Percentiles rank a stretch among this genome's conserved stretches.
Conservation (phyloP, 2,329 filamentous ascomycete species). For the Phaeophleospora eucalypticola region DNA sequence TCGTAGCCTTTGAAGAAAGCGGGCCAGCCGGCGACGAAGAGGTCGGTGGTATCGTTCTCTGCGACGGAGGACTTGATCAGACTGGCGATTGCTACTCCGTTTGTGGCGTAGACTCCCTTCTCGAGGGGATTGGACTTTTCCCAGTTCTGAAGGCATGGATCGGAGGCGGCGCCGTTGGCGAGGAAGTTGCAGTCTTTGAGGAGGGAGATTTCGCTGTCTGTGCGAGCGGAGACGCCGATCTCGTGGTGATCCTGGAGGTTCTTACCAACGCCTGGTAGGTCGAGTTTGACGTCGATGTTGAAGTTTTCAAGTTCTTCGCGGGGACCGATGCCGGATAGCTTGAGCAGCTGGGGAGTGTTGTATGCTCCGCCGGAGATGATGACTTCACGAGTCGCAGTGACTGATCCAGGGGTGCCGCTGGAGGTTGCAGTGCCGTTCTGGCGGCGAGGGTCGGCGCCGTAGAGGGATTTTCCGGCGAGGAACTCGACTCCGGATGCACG, state of each 20-base stretch:
- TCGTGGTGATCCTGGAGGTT: slow-evolving; percentile 61
- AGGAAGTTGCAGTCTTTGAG: slow-evolving; percentile 35
- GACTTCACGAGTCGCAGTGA: slow-evolving; percentile 29
- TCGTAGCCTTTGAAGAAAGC: slow-evolving; percentile 53
- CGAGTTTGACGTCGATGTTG: slow-evolving; percentile 53
- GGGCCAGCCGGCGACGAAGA: slow-evolving; percentile 52
- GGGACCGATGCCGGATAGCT: slow-evolving; percentile 61
- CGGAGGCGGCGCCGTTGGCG: slow-evolving; percentile 16
- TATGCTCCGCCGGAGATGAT: slow-evolving; percentile 42
- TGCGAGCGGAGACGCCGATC: slow-evolving; percentile 37
- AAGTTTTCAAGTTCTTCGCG: slow-evolving; percentile 49
- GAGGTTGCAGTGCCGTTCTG: slow-evolving; percentile 17
- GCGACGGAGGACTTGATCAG: slow-evolving; percentile 36
- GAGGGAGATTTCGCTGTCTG: slow-evolving; percentile 24
- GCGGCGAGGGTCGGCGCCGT: slow-evolving; percentile 36
- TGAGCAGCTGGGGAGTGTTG: slow-evolving; percentile 55
- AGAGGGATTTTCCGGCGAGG: slow-evolving; percentile 35
- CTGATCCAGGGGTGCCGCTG: slow-evolving; percentile 38
- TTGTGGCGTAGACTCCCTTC: slow-evolving; percentile 44
- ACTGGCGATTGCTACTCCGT: slow-evolving; percentile 52
- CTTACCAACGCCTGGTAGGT: slow-evolving; percentile 59
- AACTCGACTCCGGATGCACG: slow-evolving; percentile 40
- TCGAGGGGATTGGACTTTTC: slow-evolving; percentile 27
- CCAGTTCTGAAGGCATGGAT: slow-evolving; percentile 41
- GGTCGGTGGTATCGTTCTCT: slow-evolving; percentile 46